Evolutionary conservation across 2,329 filamentous ascomycete species (phyloP).

Genomic region (Ceratocystis cubensis): DNA sequence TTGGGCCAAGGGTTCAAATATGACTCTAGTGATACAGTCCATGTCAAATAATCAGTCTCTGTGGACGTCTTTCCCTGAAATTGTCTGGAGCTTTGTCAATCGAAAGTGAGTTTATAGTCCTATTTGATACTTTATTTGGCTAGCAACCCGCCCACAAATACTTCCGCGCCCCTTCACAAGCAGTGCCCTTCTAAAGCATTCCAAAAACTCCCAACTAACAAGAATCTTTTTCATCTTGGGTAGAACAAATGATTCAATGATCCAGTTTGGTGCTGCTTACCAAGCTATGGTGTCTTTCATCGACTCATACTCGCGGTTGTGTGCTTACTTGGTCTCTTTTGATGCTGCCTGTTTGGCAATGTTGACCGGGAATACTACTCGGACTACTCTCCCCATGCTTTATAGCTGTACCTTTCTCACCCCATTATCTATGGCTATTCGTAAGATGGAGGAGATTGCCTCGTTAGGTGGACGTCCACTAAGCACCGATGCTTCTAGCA

Average conservation of each 20-base stretch:
- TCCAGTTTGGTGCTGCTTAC: background rate
- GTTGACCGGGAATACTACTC: background rate
- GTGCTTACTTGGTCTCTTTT: constrained; percentile 40
- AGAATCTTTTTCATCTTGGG: background rate
- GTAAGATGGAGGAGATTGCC: constrained; percentile 3
- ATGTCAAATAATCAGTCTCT: constrained; percentile 36
- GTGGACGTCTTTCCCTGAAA: constrained; percentile 41
- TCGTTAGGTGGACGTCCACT: background rate
- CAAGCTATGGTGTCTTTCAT: constrained; percentile 28
- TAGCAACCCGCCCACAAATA: background rate
- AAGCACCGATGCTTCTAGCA: background rate
- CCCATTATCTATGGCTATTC: background rate
- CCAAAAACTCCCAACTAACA: background rate
- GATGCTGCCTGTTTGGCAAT: constrained; percentile 29
- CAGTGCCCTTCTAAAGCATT: background rate
- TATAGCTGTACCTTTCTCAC: background rate
- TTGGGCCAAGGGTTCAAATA: constrained; percentile 30
- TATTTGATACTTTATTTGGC: background rate
- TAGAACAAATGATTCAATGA: background rate
- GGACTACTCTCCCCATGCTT: background rate
- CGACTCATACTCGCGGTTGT: constrained; percentile 35
- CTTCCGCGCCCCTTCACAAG: too few relatives aligned
- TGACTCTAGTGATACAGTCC: constrained; percentile 32
- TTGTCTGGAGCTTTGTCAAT: constrained; percentile 33
- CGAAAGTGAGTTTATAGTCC: constrained; percentile 14